Evolutionary conservation across 495 filamentous ascomycete species (phyloP), one percentile per base, ranked within the genome.

Genomic region (Podospora pseudocomata): DNA sequence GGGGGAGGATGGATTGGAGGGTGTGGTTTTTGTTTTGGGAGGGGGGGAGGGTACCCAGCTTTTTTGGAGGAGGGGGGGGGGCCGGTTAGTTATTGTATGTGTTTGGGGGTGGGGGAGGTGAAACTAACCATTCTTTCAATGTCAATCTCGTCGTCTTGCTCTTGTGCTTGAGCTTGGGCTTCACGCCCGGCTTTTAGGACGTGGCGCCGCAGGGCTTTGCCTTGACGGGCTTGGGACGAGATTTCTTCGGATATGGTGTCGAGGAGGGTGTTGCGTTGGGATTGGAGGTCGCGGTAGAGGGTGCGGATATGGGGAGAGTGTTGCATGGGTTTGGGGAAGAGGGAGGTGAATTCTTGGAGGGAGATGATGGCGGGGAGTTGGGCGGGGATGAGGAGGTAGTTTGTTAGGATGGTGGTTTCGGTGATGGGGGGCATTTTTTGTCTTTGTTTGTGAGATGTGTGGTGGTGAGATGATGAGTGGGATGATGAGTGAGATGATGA

Each of bases 261-360:
- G 68, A 90, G 86, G 55, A 91, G 81, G 57, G 87, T 84, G 66
- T 89, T 86, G 19, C 92, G 86, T 67, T 90, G 84, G 60, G 87
- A 83, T 71, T 94, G 89, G 15, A 96, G 81, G 77, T 94, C 91
- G 13, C 89, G 86, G 72, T 95, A 97, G n/a, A 97, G 80, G 4
- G 83, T 81, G 66, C 86, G 85, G 67, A 96, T 85, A 67, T 91
- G 89, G 0, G 92, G 89, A 56, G 91, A 90, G 44, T 84, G 81
- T 64, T 88, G 90, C 66, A 90, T 82, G 4, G 86, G 78, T 58
- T 83, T 86, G 2, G 93, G 92, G 69, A 97, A 95, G 53, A 95
- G 81, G 30, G 88, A 84, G 32, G 86, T 87, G 80, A 96, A 96
- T 69, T 92, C 85, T 63, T 88, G 81, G 30, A 94, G 80, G 16